These are phyloP conservation scores for Lagenidium sp. DNA, from an alignment of 352 stramenopile species.

Conservation along the genomic window DNA sequence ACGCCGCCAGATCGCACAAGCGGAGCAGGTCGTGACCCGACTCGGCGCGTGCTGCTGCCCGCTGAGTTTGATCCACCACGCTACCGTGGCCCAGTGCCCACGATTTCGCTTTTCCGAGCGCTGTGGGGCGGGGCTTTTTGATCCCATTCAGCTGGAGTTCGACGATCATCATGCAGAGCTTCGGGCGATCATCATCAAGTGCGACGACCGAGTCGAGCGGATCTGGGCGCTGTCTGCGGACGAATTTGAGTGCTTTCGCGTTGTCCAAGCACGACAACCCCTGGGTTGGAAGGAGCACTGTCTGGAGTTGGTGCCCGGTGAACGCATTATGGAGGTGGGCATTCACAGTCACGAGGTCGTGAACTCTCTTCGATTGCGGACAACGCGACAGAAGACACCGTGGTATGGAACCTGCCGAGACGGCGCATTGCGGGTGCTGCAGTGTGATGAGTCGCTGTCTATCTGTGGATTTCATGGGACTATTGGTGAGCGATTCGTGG, in stretches of 20 bases:
- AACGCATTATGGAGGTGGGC: conserved; percentile 4
- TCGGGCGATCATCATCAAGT: conserved; percentile 10
- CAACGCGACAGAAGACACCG: conserved; percentile 4
- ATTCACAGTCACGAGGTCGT: conserved; percentile 11
- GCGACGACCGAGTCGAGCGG: conserved; percentile 9
- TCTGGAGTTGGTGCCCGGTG: background rate
- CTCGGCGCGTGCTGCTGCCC: conserved; percentile 7
- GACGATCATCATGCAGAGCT: background rate
- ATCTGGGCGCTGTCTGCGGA: conserved; percentile 6
- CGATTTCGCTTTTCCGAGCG: background rate
- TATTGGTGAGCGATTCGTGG: conserved; percentile 7
- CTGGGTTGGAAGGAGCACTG: conserved; percentile 6
- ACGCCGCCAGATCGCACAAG: no score
- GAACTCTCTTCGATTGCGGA: conserved; percentile 8
- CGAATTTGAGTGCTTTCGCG: conserved; percentile 1
- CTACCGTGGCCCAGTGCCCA: background rate
- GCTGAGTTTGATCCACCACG: background rate
- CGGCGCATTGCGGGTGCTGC: background rate
- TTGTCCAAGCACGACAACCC: conserved; percentile 1
- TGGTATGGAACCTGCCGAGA: conserved; percentile 6
- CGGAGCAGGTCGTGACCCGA: background rate
- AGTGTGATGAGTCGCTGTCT: background rate
- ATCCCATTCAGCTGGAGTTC: conserved; percentile 8
- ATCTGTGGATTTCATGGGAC: conserved; percentile 8
- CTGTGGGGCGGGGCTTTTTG: conserved; percentile 6